Conservation (phyloP, 768 basidiomycete genomes). For the Auriscalpium orientale region DNA sequence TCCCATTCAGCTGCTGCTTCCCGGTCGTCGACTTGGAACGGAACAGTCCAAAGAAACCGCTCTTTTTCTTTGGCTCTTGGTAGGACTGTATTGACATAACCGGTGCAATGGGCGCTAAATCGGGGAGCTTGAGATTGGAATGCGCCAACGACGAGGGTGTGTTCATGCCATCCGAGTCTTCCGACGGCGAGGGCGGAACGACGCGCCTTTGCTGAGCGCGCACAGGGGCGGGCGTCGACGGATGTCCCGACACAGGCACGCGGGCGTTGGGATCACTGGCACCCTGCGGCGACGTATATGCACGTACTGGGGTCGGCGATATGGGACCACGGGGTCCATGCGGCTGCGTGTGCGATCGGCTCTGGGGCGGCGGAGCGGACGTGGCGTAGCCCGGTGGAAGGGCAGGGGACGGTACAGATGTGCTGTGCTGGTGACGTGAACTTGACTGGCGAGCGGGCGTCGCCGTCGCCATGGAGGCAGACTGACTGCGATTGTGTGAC, state of each 20-base stretch:
- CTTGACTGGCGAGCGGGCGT: slow-evolving; percentile 4
- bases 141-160: slow-evolving; percentile 15
- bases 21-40: slow-evolving; percentile 12
- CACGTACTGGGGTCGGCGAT: slow-evolving; percentile 10
- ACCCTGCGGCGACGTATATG: slow-evolving; percentile 5
- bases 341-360: slow-evolving; percentile 11
- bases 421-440: slow-evolving; percentile 10
- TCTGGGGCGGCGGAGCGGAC: neutral
- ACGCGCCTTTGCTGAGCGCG: slow-evolving; percentile 2
- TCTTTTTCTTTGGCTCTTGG: slow-evolving; percentile 15
- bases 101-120: slow-evolving; percentile 8
- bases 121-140: slow-evolving; percentile 9
- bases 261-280: neutral
- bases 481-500: neutral
- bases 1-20: slow-evolving; percentile 5
- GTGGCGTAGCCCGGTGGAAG: slow-evolving; percentile 1
- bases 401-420: slow-evolving; percentile 5
- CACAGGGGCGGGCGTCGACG: slow-evolving; percentile 3
- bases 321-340: neutral
- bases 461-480: neutral
- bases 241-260: slow-evolving; percentile 5
- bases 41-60: slow-evolving; percentile 15
- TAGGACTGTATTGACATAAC: slow-evolving; percentile 11
- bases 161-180: slow-evolving; percentile 12
- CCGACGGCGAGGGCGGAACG: slow-evolving; percentile 10